Base-by-base conservation (phyloP, 768 basidiomycete genomes). In the Clavaria fumosa region DNA sequence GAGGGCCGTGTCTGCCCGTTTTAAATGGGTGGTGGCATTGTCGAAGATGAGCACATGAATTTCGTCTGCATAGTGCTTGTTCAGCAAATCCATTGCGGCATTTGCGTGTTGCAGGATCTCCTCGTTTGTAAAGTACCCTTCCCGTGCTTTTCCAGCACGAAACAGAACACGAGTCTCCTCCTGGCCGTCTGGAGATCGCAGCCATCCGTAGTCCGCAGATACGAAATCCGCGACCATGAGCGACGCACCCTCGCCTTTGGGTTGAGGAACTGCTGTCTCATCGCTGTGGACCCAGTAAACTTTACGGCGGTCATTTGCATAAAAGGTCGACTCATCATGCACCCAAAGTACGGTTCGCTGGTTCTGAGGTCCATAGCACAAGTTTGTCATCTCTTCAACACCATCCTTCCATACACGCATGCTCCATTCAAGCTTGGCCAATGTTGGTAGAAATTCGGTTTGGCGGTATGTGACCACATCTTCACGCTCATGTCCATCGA, bases 301-400 rank as follows among this genome's bases (percentile, higher is more conserved):
- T 6, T 38, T 38, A 1, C 48, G 45, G 2, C 47, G 48, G 33
- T 62, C 56, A 42, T 62, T 40, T 3, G 51, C 54, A 43, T 57
- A 58, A 47, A 61, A 61, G 1, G 46, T 53, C 2, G 51, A 53
- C 41, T 64, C 54, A 42, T 62, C 53, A 33, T 62, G 59, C 23
- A 37, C 41, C 47, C 44, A 47, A n/a, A 51, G 30, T 11, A 48
- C 40, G 21, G 28, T 37, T 11, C 3, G 33, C 27, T 4, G 11
- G 6, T 14, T 15, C 15, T 14, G 1, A 4, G 11, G 23, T 23
- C 31, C n/a, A 34, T 35, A 18, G n/a, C n/a, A 23, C 27, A 18
- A 10, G 24, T 22, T 30, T 33, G 14, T 5, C 15, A 37, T 38
- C 9, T 37, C 44, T 27, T 45, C 45, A 4, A 30, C 21, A 34